A percentile compares a stretch with the other conserved stretches of the same genome.
phyloP scores from a whole-genome alignment of 768 basidiomycete genomes.

The Mycena amicta region DNA sequence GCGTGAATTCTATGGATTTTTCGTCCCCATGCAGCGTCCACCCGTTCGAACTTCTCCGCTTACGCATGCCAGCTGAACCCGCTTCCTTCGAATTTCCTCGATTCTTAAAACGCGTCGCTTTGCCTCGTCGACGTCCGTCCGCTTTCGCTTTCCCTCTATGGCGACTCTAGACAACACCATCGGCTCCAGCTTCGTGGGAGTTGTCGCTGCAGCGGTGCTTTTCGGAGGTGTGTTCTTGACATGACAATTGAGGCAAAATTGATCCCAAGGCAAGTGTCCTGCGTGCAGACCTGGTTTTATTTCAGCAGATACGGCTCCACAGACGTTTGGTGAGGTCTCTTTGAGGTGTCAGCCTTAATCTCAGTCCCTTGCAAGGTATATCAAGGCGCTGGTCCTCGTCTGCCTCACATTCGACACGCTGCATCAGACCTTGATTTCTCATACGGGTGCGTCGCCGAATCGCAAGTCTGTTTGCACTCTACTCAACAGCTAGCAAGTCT shows the following conservation, averaged over 20 bases:
- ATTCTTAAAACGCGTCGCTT: slow-evolving; percentile 12
- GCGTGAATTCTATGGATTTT: background rate
- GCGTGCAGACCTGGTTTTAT: slow-evolving; percentile 59
- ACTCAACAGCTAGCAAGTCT: slow-evolving; percentile 46
- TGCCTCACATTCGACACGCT: slow-evolving; percentile 48
- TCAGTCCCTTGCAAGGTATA: slow-evolving; percentile 36
- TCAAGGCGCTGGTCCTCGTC: slow-evolving; percentile 47
- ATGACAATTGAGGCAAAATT: background rate
- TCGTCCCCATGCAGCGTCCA: background rate
- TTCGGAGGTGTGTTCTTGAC: slow-evolving; percentile 47
- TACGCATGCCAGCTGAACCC: slow-evolving; percentile 20
- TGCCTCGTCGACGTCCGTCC: background rate
- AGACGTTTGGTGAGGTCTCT: slow-evolving; percentile 8
- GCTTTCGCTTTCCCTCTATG: background rate
- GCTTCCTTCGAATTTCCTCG: slow-evolving; percentile 15
- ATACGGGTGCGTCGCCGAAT: slow-evolving; percentile 38
- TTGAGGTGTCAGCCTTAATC: slow-evolving; percentile 24
- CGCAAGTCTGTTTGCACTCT: slow-evolving; percentile 8
- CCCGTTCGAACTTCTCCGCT: slow-evolving; percentile 6
- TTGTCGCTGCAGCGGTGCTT: slow-evolving; percentile 35
- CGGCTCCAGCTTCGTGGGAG: slow-evolving; percentile 16
- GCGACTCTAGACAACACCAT: slow-evolving; percentile 19
- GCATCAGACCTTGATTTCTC: slow-evolving; percentile 57
- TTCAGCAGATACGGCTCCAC: slow-evolving; percentile 43
- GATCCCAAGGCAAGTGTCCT: no score